A percentile compares a stretch with the other conserved stretches of the same genome.
phyloP scores from a whole-genome alignment of 768 basidiomycete genomes.

The Psilocybe cyanescens region DNA sequence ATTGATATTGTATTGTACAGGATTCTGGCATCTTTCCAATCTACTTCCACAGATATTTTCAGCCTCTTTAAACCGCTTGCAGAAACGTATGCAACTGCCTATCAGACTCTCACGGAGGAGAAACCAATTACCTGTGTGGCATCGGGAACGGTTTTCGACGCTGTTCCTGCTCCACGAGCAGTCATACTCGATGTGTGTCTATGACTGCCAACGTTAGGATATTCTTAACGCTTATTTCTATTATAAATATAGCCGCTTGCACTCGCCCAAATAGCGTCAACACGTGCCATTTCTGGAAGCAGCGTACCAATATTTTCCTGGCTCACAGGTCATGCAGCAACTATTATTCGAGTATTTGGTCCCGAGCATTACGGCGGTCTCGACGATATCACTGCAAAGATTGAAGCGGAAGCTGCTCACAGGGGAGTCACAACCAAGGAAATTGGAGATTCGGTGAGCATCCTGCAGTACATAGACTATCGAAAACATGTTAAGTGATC shows the following conservation, averaged over 20 bases:
- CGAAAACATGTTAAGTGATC: not conserved
- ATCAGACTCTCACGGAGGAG: not conserved
- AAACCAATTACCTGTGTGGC: not conserved
- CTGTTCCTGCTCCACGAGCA: not conserved
- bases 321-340: not conserved
- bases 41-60: not conserved
- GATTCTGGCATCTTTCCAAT: too few relatives aligned
- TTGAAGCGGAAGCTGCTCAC: not conserved
- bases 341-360: not conserved
- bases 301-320: not conserved
- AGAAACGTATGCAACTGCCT: not conserved
- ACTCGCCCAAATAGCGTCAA: not conserved
- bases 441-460: not conserved
- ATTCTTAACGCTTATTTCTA: too few relatives aligned
- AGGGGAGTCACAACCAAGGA: not conserved
- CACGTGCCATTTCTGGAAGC: not conserved
- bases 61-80: not conserved
- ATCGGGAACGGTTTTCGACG: slow-evolving; percentile 4
- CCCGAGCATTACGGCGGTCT: not conserved
- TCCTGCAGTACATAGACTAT: not conserved
- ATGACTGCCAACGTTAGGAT: too few relatives aligned
- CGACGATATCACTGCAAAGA: not conserved
- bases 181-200: slow-evolving; percentile 3
- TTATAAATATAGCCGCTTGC: too few relatives aligned
- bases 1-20: too few relatives aligned